phyloP scores from a whole-genome alignment of 805 yeast genomes.

The Metschnikowia peoriensis region DNA sequence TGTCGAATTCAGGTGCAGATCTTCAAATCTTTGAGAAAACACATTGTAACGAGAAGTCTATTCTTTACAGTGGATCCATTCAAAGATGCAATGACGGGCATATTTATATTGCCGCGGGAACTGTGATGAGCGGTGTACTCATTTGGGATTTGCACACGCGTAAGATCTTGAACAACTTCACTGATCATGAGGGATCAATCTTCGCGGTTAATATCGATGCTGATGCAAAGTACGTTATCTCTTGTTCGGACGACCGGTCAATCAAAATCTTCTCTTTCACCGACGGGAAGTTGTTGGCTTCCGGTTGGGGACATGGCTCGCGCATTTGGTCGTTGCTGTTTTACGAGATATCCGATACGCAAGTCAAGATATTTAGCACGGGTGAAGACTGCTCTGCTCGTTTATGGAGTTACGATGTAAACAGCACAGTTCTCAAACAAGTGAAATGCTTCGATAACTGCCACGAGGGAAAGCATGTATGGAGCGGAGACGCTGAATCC shows the following conservation, averaged over 20 bases:
- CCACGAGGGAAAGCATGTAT: conserved; percentile 82
- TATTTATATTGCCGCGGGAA: conserved; percentile 78
- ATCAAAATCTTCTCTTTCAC: conserved; percentile 69
- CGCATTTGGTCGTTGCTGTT: conserved; percentile 85
- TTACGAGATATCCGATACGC: conserved; percentile 31
- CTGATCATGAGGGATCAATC: conserved; percentile 88
- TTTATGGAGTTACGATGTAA: conserved; percentile 56
- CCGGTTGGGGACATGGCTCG: conserved; percentile 97
- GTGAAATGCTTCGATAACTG: conserved; percentile 53
- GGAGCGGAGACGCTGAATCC: conserved; percentile 69
- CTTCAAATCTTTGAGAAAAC: conserved; percentile 28
- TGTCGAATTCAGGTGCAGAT: conserved; percentile 25
- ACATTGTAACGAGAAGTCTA: conserved; percentile 68
- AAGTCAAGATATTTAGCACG: conserved; percentile 55
- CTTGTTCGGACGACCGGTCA: conserved; percentile 94
- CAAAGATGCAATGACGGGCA: conserved; percentile 39
- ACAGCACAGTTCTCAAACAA: conserved; percentile 36
- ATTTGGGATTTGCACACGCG: conserved; percentile 62
- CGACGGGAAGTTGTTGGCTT: conserved; percentile 58
- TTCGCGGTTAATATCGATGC: conserved; percentile 70
- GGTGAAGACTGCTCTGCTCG: conserved; percentile 85
- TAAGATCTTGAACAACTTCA: conserved; percentile 51
- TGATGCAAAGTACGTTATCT: conserved; percentile 54
- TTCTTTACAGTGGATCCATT: conserved; percentile 84
- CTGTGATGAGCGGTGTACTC: conserved; percentile 85